Base-by-base conservation (phyloP, 176 grass and related monocot genomes). In the Alopecurus myosuroides region DNA sequence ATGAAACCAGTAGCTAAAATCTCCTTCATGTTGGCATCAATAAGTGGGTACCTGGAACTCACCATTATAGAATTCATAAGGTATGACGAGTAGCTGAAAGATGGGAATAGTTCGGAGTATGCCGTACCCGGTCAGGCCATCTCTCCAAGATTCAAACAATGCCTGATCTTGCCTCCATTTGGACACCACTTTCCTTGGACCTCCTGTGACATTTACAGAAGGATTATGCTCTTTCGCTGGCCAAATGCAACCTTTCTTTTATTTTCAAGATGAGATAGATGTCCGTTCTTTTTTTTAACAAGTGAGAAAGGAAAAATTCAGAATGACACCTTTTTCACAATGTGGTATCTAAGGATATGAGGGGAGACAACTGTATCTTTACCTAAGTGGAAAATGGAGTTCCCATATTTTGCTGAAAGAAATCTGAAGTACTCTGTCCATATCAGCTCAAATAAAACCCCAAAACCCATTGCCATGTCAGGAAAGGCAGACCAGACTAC, bases 361-460 rank as follows among this genome's bases (percentile, higher is more conserved):
- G 44, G n/a, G n/a, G n/a, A 50, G 39, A 79, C 11, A 30, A 4
- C 8, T 17, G 34, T 28, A 77, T 74, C n/a, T 40, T 34, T 94
- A 95, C 96, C 93, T 45, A 94, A 56, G 67, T 95, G 91, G 85
- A 98, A 98, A 90, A 95, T 98, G 77, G 89, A 92, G 68, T 90
- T 95, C 22, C 96, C 91, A 51, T 94, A 92, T 84, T 98, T 98
- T 79, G 36, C 89, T 63, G 96, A 98, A 64, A 98, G 57, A 83
- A 98, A 98, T 80, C 80, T 95, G 88, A 98, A 98, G 88, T 98
- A 95, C 77, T 98, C 93, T 49, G 93, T 86, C 96, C 96, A 98
- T 92, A 95, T 98, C 74, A 98, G 69, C 86, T 98, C 96, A 94
- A 98, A 98, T 45, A 98, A 85, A 79, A 98, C 93, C 96, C 96